Percentiles rank a stretch among this genome's conserved stretches.
Evolutionary conservation across 257 asterid species (phyloP).

Genomic region (Parsonsia alboflavescens): DNA sequence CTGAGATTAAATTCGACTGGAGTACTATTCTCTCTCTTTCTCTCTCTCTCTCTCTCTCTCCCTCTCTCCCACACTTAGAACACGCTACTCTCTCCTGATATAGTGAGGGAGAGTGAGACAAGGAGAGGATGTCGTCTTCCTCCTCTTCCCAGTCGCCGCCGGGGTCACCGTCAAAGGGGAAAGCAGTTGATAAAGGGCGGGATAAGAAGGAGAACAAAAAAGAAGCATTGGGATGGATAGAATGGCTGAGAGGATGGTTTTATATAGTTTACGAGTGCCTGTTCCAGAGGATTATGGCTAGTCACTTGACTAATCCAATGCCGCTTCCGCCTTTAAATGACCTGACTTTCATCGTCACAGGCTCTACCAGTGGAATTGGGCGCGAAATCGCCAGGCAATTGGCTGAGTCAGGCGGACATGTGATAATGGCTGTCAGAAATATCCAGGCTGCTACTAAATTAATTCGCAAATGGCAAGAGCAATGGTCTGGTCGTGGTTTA

Average conservation of each 20-base stretch:
- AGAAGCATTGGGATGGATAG: constrained; percentile 81
- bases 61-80: neutral
- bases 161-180: constrained; percentile 19
- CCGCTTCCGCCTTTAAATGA: constrained; percentile 80
- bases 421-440: constrained; percentile 94
- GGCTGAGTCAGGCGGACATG: constrained; percentile 94
- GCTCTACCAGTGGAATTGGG: constrained; percentile 97
- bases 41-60: neutral
- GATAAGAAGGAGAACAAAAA: constrained; percentile 40
- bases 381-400: constrained; percentile 91
- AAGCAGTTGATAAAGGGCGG: constrained; percentile 31
- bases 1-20: too few relatives aligned
- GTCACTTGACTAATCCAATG: constrained; percentile 78
- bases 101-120: neutral
- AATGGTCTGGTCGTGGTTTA: constrained; percentile 78
- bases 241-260: constrained; percentile 81
- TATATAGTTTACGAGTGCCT: constrained; percentile 66
- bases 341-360: constrained; percentile 80
- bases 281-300: constrained; percentile 90
- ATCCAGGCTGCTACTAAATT: constrained; percentile 64
- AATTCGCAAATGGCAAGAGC: constrained; percentile 74
- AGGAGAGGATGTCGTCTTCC: neutral
- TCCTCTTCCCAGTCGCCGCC: constrained; percentile 5
- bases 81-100: neutral
- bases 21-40: too few relatives aligned